phyloP scores from a whole-genome alignment of 1,284 basidiomycete species.

The Ustanciosporium gigantosporum region DNA sequence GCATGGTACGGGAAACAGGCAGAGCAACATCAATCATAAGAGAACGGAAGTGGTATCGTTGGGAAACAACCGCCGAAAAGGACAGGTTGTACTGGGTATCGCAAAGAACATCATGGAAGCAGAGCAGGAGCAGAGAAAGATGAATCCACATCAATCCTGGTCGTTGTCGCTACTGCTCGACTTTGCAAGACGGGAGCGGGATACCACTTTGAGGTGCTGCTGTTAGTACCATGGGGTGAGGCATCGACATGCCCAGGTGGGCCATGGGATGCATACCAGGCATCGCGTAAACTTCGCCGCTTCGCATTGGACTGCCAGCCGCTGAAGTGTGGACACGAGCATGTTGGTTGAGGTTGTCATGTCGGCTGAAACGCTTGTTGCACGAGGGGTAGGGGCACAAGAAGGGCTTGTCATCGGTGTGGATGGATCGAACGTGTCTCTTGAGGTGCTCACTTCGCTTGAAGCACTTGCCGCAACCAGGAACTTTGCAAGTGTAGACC shows the following conservation, averaged over 20 bases:
- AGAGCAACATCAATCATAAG: no score
- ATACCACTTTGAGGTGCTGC: conserved; percentile 23
- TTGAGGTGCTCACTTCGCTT: conserved; percentile 57
- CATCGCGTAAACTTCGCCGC: conserved; percentile 13
- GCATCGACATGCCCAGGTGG: conserved; percentile 14
- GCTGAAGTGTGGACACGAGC: conserved; percentile 52
- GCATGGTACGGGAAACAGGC: no score
- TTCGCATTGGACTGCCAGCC: not conserved
- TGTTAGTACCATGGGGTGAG: conserved; percentile 32
- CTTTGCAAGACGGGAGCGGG: conserved; percentile 23
- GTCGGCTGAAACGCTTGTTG: conserved; percentile 53
- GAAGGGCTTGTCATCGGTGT: conserved; percentile 58
- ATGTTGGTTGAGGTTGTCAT: conserved; percentile 58
- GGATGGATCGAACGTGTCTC: conserved; percentile 55
- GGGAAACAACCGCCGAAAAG: not conserved
- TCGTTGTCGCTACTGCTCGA: conserved; percentile 7
- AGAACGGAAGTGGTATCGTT: not conserved
- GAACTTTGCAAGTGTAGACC: conserved; percentile 57
- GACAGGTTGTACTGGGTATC: not conserved
- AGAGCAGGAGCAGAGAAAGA: not conserved
- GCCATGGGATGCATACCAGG: conserved; percentile 23
- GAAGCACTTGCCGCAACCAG: conserved; percentile 57
- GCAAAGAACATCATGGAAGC: not conserved
- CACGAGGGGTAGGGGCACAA: conserved; percentile 49
- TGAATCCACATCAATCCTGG: not conserved